A percentile compares a stretch with the other conserved stretches of the same genome.
These are phyloP conservation scores for Clausena lansium DNA, from an alignment of 345 rosid species.

Conservation along the genomic window DNA sequence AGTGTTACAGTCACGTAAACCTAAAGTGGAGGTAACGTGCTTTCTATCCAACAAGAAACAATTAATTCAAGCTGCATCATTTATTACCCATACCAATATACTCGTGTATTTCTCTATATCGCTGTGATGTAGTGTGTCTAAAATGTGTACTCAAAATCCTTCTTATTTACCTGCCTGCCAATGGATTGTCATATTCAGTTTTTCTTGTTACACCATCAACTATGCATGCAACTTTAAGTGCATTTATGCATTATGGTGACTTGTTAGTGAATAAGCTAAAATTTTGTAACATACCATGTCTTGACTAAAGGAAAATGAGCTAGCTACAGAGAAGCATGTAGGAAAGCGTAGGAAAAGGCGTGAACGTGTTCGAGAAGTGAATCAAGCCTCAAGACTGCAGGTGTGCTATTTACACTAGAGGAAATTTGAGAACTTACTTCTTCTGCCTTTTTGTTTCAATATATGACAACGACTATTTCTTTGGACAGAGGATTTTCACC, in stretches of 20 bases:
- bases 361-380: constrained; percentile 49
- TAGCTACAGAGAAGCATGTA: constrained; percentile 36
- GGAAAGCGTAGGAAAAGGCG: constrained; percentile 70
- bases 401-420: constrained; percentile 27
- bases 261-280: neutral
- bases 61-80: neutral
- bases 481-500: constrained; percentile 51
- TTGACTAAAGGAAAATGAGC: constrained; percentile 55
- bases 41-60: neutral
- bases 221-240: neutral
- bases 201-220: neutral
- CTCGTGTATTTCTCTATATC: neutral
- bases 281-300: constrained; percentile 5
- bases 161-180: neutral
- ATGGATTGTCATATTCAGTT: neutral
- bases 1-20: constrained; percentile 61
- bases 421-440: neutral
- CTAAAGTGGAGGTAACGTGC: constrained; percentile 62
- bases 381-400: constrained; percentile 53
- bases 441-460: neutral
- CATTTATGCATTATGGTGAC: neutral
- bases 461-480: neutral
- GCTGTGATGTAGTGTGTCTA: neutral
- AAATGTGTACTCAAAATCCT: neutral
- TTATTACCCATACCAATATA: neutral